A percentile compares a stretch with the other conserved stretches of the same genome.
phyloP scores from a whole-genome alignment of 495 filamentous ascomycete species.

The Diplogelasinospora grovesii region DNA sequence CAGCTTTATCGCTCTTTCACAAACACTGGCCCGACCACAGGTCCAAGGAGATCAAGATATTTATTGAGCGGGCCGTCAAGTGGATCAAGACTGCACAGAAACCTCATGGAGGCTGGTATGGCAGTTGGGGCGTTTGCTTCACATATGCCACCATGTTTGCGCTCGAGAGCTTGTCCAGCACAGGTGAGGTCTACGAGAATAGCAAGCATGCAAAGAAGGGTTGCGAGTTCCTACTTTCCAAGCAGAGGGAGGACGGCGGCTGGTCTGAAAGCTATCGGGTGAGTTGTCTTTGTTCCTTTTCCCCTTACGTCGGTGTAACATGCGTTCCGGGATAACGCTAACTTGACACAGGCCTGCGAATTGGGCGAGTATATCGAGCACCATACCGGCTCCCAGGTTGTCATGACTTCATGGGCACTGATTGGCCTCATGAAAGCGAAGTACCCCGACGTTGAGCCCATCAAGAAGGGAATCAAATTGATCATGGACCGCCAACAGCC shows the following conservation, averaged over 20 bases:
- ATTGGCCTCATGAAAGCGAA: conserved; percentile 78
- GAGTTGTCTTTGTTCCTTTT: conserved; percentile 28
- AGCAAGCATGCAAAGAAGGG: conserved; percentile 62
- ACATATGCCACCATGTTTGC: conserved; percentile 97
- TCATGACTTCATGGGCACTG: conserved; percentile 87
- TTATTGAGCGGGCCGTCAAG: conserved; percentile 61
- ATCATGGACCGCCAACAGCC: conserved; percentile 77
- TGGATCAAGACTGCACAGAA: conserved; percentile 79
- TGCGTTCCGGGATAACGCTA: not conserved
- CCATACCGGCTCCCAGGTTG: conserved; percentile 64
- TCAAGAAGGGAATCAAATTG: conserved; percentile 70
- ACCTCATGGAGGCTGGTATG: conserved; percentile 89
- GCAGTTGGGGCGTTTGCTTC: conserved; percentile 95
- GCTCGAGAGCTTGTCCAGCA: conserved; percentile 71
- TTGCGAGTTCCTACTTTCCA: conserved; percentile 77
- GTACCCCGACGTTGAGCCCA: conserved; percentile 67
- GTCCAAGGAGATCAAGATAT: conserved; percentile 61
- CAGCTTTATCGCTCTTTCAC: conserved; percentile 74
- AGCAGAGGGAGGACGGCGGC: conserved; percentile 81
- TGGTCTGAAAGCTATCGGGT: conserved; percentile 95
- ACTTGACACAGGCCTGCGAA: conserved; percentile 46
- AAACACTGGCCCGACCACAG: conserved; percentile 78
- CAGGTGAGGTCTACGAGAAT: conserved; percentile 74
- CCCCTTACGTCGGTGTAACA: no score
- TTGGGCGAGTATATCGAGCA: conserved; percentile 46